Base-by-base conservation (phyloP, 768 basidiomycete species). In the Boletus vermiculosoides region DNA sequence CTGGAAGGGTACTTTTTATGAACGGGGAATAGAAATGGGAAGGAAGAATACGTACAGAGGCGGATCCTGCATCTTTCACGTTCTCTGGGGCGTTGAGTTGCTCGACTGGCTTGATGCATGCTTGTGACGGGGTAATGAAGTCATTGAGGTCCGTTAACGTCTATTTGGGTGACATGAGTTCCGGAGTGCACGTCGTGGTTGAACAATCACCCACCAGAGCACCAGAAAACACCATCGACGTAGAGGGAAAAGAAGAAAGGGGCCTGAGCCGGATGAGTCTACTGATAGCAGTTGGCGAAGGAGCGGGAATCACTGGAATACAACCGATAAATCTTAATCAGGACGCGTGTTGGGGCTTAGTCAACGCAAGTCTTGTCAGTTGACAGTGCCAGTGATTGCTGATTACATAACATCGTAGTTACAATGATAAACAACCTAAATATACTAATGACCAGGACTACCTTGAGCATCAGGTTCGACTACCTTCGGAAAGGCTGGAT, bases 131-230 rank as follows among this genome's bases (percentile, higher is more conserved):
- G 0, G 92, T 90, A 42, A 99, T 92, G 71, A 94, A 99, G 73
- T 98, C 97, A 71, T 98, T 98, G 49, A 98, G 81, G 73, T 96
- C 95, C 20, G 92, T 93, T 46, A 98, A 76, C 10, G 90, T 94
- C 92, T 94, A 51, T 33, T 56, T 48, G 12, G 33, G 52, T 49
- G 34, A 57, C 46, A 30, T 61, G 57, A 56, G 61, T 47, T 36
- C 53, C 50, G 36, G 34, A 31, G 49, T 34, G 34, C 16, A 42
- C 45, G 49, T n/a, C 25, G 28, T 20, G 34, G 55, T 23, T 15
- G 33, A 37, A 37, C 0, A 11, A 37, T 50, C 33, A 61, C 87
- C 49, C 69, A 90, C 90, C 61, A 94, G 78, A 41, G 91, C 90
- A 63, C 92, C 91, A 68, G 92, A 94, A 73, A 94, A 94, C 8